A percentile compares a stretch with the other conserved stretches of the same genome.
phyloP scores from a whole-genome alignment of 805 yeast species.

The Suhomyces emberorum region DNA sequence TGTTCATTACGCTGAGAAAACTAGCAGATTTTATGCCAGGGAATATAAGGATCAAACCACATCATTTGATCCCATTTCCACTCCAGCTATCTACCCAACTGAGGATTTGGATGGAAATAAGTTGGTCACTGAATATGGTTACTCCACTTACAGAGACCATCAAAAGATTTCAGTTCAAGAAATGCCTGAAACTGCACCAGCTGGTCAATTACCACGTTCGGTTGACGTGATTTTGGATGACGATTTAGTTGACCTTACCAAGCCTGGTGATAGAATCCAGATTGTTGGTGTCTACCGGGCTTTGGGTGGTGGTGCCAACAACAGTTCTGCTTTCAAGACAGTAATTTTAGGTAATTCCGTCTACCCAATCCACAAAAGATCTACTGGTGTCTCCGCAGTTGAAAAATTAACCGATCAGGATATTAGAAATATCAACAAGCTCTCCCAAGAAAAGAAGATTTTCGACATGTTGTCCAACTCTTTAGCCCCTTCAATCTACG shows the following conservation, averaged over 20 bases:
- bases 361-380: constrained; percentile 83
- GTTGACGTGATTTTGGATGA: constrained; percentile 92
- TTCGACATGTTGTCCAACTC: constrained; percentile 81
- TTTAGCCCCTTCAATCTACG: constrained; percentile 93
- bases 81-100: constrained; percentile 86
- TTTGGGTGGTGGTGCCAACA: constrained; percentile 66
- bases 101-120: constrained; percentile 91
- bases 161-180: constrained; percentile 93
- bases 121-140: constrained; percentile 87
- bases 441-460: constrained; percentile 66
- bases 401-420: constrained; percentile 74
- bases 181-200: constrained; percentile 97
- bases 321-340: constrained; percentile 70
- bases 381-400: constrained; percentile 74
- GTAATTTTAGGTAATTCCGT: constrained; percentile 86
- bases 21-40: constrained; percentile 82
- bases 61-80: constrained; percentile 76
- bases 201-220: constrained; percentile 94
- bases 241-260: constrained; percentile 85
- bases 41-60: constrained; percentile 93
- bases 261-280: constrained; percentile 96
- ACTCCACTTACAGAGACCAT: constrained; percentile 88
- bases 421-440: constrained; percentile 77
- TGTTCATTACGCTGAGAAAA: constrained; percentile 86
- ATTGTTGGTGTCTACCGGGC: constrained; percentile 92